A percentile compares a stretch with the other conserved stretches of the same genome.
These are phyloP conservation scores for Pestalotiopsis sp. DNA, from an alignment of 2,329 filamentous ascomycete genomes.

Conservation along the genomic window DNA sequence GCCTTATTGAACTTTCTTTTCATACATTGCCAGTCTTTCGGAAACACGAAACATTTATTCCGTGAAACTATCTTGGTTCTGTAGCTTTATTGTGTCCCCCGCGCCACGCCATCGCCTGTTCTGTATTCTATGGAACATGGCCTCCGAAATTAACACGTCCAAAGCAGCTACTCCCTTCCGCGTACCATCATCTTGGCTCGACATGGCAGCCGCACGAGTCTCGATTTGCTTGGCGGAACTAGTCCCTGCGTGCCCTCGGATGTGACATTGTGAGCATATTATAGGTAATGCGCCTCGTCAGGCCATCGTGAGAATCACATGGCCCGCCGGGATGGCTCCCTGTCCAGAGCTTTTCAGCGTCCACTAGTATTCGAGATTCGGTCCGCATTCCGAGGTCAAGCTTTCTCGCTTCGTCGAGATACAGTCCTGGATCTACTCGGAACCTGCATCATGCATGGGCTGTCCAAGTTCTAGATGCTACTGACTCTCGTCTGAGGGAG, in stretches of 20 bases:
- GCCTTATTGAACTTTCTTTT: too few relatives aligned
- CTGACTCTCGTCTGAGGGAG: background rate
- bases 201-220: background rate
- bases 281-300: background rate
- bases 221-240: constrained; percentile 6
- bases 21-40: background rate
- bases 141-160: constrained; percentile 16
- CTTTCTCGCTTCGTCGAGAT: background rate
- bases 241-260: background rate
- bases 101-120: constrained; percentile 15
- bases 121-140: constrained; percentile 17
- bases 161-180: background rate
- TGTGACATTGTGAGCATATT: background rate
- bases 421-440: background rate
- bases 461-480: background rate
- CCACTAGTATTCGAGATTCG: background rate
- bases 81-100: constrained; percentile 15
- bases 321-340: background rate
- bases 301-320: background rate
- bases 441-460: background rate
- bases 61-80: background rate
- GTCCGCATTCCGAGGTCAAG: constrained; percentile 1
- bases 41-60: background rate
- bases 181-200: background rate
- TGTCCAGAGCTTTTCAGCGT: background rate